A percentile compares a stretch with the other conserved stretches of the same genome.
Evolutionary conservation across 352 stramenopile genomes (phyloP).

Genomic region (Phytopythium aichiense): DNA sequence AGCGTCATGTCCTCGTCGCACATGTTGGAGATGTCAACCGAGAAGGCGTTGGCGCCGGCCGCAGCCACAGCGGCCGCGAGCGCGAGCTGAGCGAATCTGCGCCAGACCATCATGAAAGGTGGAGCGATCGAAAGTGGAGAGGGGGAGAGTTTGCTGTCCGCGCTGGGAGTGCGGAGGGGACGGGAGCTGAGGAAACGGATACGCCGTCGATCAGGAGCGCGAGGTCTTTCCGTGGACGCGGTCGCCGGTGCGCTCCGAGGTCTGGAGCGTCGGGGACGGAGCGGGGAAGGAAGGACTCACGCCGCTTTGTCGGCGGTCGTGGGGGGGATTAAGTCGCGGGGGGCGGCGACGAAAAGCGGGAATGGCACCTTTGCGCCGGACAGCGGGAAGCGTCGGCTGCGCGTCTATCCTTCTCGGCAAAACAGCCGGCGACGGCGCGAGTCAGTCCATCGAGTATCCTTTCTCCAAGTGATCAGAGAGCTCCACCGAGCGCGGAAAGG

Average conservation of each 20-base stretch:
- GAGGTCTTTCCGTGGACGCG: not conserved
- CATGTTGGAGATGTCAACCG: constrained; percentile 57
- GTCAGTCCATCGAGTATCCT: not conserved
- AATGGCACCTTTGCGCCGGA: constrained; percentile 1
- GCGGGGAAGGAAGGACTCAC: not conserved
- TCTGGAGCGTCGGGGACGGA: not conserved
- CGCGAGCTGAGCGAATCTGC: constrained; percentile 19
- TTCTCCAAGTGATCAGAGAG: not conserved
- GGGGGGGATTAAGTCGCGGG: not conserved
- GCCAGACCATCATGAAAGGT: constrained; percentile 26
- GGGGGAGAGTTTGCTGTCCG: not conserved
- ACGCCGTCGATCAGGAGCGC: not conserved
- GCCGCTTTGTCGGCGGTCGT: constrained; percentile 3
- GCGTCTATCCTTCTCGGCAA: not conserved
- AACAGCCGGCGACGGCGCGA: constrained; percentile 1
- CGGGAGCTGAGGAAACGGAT: not conserved
- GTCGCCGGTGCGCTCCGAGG: not conserved
- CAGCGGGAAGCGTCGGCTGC: not conserved
- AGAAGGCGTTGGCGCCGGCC: constrained; percentile 24
- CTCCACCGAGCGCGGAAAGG: not conserved
- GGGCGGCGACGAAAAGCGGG: not conserved
- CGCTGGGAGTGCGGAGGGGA: not conserved
- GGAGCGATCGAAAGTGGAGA: too few relatives aligned
- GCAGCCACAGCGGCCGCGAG: constrained; percentile 27
- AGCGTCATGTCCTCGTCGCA: constrained; percentile 45